Evolutionary conservation across 768 basidiomycete genomes (phyloP), one percentile per base, ranked within the genome.

Genomic region (Trametes meyenii): DNA sequence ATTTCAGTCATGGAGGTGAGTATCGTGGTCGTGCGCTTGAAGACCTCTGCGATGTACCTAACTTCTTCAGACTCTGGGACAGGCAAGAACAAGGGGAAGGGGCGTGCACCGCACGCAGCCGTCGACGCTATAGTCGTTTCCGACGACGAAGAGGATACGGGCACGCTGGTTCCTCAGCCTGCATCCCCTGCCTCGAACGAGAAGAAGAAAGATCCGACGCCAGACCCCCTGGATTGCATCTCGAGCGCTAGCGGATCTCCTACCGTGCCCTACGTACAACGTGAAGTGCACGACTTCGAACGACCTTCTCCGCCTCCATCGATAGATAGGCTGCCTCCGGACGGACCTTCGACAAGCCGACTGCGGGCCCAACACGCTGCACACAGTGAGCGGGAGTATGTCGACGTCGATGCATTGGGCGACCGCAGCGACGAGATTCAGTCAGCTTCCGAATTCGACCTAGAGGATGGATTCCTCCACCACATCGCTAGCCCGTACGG

Each of bases 151-250:
- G 63, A 64, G 16, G 58, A 61, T 21, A n/a, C 53, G 16, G 59
- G 50, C 1, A 21, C 12, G 43, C 43, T 36, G 2, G 21, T 57
- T 33, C 39, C 24, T n/a, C 50, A 17, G 24, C 17, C 23, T 11
- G 24, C 12, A 13, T 11, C 21, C 12, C 29, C 11, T 40, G 33
- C 16, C 33, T 53, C 16, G 38, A 8, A 42, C 26, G 49, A 50
- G 6, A 33, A 50, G 6, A 33, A 35, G 54, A 45, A 61, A 33
- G 55, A 45, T 5, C 58, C 64, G 1, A 61, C 53, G 1, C 64
- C 64, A 8, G 60, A 65, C 36, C 64, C 64, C 0, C 11, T 65
- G 5, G 64, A 61, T 42, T 50, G 35, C n/a, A 35, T 64, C 55
- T 8, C 40, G 16, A 2, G 26, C n/a, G 6, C 38, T 17, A 33